A percentile compares a stretch with the other conserved stretches of the same genome.
phyloP scores from a whole-genome alignment of 169 alveolate genomes.

The Sarcocystis neurona region DNA sequence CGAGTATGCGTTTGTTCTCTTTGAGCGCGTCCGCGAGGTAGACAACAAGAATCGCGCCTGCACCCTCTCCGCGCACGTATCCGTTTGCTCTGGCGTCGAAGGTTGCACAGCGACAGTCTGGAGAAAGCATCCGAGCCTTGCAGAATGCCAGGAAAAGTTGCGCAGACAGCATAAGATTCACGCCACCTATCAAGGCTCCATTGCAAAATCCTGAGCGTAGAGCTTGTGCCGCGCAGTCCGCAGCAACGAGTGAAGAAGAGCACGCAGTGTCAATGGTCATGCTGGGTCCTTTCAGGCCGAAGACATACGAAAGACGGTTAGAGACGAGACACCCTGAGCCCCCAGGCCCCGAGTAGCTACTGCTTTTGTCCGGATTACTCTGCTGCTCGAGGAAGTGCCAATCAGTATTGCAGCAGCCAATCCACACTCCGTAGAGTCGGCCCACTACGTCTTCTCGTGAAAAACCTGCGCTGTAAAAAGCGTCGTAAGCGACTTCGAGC shows the following conservation, averaged over 20 bases:
- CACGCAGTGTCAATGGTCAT: slow-evolving; percentile 82
- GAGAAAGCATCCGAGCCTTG: slow-evolving; percentile 75
- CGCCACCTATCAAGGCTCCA: slow-evolving; percentile 78
- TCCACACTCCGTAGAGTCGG: slow-evolving; percentile 67
- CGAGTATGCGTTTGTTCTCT: slow-evolving; percentile 58
- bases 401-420: slow-evolving; percentile 73
- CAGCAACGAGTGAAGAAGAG: slow-evolving; percentile 79
- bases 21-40: slow-evolving; percentile 48
- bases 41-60: slow-evolving; percentile 69
- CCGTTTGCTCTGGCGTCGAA: slow-evolving; percentile 79
- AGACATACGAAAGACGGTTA: slow-evolving; percentile 76
- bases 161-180: slow-evolving; percentile 77
- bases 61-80: slow-evolving; percentile 81
- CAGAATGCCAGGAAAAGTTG: slow-evolving; percentile 74
- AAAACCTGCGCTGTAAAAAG: slow-evolving; percentile 67
- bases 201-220: slow-evolving; percentile 67
- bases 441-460: slow-evolving; percentile 50
- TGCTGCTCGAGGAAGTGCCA: slow-evolving; percentile 66
- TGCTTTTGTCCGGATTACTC: slow-evolving; percentile 52
- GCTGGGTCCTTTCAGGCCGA: slow-evolving; percentile 78
- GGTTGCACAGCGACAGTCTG: slow-evolving; percentile 76
- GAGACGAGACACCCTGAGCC: slow-evolving; percentile 71
- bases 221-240: slow-evolving; percentile 73
- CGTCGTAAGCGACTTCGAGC: slow-evolving; percentile 73
- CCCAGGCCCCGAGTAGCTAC: slow-evolving; percentile 59